A percentile compares a stretch with the other conserved stretches of the same genome.
Conservation (phyloP, 2,329 filamentous ascomycete species). For the Biscogniauxia mediterranea region DNA sequence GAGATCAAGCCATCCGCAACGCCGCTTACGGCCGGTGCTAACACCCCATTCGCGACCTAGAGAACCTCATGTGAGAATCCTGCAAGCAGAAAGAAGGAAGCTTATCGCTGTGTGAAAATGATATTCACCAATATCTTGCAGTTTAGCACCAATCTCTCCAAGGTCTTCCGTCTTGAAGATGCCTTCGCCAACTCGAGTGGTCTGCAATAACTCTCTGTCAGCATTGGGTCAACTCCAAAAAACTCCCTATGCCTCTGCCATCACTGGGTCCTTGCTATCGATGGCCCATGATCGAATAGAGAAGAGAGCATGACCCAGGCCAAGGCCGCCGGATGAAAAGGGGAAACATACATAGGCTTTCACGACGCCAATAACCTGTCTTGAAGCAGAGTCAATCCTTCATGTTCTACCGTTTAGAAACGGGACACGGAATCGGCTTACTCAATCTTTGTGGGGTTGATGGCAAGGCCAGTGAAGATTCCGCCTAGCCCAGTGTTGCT, state of each 20-base stretch:
- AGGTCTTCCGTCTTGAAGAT: constrained; percentile 60
- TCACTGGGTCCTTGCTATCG: too few species aligned
- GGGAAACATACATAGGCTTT: constrained; percentile 51
- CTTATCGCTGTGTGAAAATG: too few species aligned
- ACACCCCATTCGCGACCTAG: constrained; percentile 17
- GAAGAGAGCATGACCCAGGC: too few species aligned
- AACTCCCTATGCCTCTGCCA: too few species aligned
- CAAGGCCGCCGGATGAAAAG: not conserved
- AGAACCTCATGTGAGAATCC: constrained; percentile 33
- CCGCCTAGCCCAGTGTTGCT: constrained; percentile 35
- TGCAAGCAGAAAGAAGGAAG: too few species aligned
- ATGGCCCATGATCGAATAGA: too few species aligned
- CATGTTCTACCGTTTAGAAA: too few species aligned
- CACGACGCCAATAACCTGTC: constrained; percentile 58
- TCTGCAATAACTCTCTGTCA: not conserved
- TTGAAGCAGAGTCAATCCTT: constrained; percentile 12
- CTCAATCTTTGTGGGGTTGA: constrained; percentile 54
- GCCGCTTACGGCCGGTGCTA: constrained; percentile 49
- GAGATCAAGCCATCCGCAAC: constrained; percentile 63
- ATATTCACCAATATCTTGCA: constrained; percentile 35
- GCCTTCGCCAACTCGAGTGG: constrained; percentile 55
- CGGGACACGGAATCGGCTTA: not conserved
- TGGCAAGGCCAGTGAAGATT: constrained; percentile 56
- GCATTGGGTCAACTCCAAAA: too few species aligned
- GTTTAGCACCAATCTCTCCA: constrained; percentile 36